These are phyloP conservation scores for Pulicaria dysenterica DNA, from an alignment of 129 eudicot species.

Conservation along the genomic window DNA sequence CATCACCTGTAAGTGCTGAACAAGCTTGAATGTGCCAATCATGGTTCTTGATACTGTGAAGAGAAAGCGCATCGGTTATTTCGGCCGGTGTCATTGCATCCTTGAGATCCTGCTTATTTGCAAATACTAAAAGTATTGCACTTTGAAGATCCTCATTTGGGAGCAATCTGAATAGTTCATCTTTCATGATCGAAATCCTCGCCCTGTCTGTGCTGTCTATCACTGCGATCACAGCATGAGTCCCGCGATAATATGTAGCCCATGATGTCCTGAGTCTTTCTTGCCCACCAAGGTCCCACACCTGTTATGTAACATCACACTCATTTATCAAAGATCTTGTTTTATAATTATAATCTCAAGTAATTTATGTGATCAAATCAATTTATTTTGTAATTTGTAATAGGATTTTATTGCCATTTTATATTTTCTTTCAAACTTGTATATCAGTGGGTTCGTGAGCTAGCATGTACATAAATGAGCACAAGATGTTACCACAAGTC, in stretches of 20 bases:
- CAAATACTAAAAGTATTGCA: slow-evolving; percentile 77
- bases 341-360: too few relatives aligned
- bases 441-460: too few relatives aligned
- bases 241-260: slow-evolving; percentile 92
- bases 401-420: too few relatives aligned
- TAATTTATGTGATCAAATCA: too few relatives aligned
- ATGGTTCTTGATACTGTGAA: slow-evolving; percentile 88
- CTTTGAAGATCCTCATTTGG: slow-evolving; percentile 86
- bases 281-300: slow-evolving; percentile 98
- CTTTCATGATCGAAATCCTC: slow-evolving; percentile 82
- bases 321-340: not conserved
- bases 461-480: too few relatives aligned
- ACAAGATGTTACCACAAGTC: too few relatives aligned
- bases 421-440: too few relatives aligned
- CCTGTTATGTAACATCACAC: slow-evolving; percentile 43
- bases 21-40: slow-evolving; percentile 98
- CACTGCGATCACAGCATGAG: slow-evolving; percentile 85
- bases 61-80: slow-evolving; percentile 87
- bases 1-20: slow-evolving; percentile 87
- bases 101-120: slow-evolving; percentile 90
- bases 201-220: slow-evolving; percentile 94
- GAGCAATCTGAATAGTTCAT: slow-evolving; percentile 72
- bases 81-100: slow-evolving; percentile 98
- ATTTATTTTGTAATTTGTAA: too few relatives aligned
- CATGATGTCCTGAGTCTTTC: slow-evolving; percentile 89